Evolutionary conservation across 805 yeast species (phyloP).

Genomic region (Candida ovalis): DNA sequence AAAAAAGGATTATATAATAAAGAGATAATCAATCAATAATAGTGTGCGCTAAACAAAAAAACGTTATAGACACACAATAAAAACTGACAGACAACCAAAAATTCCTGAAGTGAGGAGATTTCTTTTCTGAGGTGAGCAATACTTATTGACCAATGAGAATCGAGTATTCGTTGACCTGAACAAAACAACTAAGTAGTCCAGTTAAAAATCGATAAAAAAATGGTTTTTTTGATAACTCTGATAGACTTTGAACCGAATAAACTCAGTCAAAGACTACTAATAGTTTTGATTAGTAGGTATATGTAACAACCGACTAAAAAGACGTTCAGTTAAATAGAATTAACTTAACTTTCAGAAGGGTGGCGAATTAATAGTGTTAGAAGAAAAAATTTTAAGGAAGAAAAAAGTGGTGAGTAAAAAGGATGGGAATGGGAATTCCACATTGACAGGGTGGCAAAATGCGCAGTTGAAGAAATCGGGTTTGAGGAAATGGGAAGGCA

Average conservation of each 20-base stretch:
- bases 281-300: background rate
- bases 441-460: slow-evolving; percentile 13
- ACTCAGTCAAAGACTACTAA: background rate
- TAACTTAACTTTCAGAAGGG: slow-evolving; percentile 5
- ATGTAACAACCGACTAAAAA: background rate
- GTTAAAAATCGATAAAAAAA: slow-evolving; percentile 3
- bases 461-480: background rate
- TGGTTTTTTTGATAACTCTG: background rate
- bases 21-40: slow-evolving; percentile 1
- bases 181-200: slow-evolving; percentile 39
- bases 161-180: slow-evolving; percentile 24
- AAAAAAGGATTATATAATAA: slow-evolving; percentile 1
- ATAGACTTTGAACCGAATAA: background rate
- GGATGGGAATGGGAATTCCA: slow-evolving; percentile 7
- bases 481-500: background rate
- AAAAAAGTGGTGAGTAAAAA: slow-evolving; percentile 14
- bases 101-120: slow-evolving; percentile 1
- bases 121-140: background rate
- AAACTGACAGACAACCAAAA: slow-evolving; percentile 3
- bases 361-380: slow-evolving; percentile 15
- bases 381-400: slow-evolving; percentile 10
- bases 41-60: background rate
- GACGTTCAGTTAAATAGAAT: background rate
- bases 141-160: slow-evolving; percentile 21
- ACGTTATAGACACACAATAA: background rate